Percentiles rank a stretch among this genome's conserved stretches.
Evolutionary conservation across 2,329 filamentous ascomycete species (phyloP).

Genomic region (Sclerotinia minor): DNA sequence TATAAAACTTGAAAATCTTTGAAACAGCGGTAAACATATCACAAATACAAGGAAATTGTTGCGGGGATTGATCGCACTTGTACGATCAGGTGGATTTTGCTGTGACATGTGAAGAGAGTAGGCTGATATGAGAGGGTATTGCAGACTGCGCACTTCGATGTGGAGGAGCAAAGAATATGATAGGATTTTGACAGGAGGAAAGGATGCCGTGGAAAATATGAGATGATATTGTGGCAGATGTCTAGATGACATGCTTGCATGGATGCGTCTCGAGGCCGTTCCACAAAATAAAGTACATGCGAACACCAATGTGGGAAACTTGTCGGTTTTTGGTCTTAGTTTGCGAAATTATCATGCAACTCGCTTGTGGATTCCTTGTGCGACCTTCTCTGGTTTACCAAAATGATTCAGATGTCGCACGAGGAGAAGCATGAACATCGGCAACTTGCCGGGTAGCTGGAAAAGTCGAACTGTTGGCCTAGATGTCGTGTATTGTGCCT

Average conservation of each 20-base stretch:
- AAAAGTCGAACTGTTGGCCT: neutral
- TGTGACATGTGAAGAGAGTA: neutral
- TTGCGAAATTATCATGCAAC: neutral
- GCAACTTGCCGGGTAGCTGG: conserved; percentile 19
- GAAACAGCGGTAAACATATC: conserved; percentile 20
- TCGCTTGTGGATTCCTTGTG: neutral
- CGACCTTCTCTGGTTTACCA: neutral
- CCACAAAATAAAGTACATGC: neutral
- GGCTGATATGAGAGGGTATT: neutral
- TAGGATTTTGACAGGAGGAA: neutral
- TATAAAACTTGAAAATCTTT: neutral
- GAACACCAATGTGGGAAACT: neutral
- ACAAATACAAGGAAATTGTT: neutral
- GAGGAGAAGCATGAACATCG: neutral
- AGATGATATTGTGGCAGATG: conserved; percentile 2
- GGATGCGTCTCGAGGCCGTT: neutral
- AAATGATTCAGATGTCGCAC: conserved; percentile 3
- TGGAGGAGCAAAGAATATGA: neutral
- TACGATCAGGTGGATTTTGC: neutral
- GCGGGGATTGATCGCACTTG: neutral
- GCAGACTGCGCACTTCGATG: neutral
- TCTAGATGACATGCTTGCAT: conserved; percentile 13
- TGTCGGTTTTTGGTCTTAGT: neutral
- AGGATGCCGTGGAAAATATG: neutral
- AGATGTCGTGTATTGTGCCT: conserved; percentile 1